Base-by-base conservation (phyloP, 306 rosid species). In the Phaseolus lunatus region DNA sequence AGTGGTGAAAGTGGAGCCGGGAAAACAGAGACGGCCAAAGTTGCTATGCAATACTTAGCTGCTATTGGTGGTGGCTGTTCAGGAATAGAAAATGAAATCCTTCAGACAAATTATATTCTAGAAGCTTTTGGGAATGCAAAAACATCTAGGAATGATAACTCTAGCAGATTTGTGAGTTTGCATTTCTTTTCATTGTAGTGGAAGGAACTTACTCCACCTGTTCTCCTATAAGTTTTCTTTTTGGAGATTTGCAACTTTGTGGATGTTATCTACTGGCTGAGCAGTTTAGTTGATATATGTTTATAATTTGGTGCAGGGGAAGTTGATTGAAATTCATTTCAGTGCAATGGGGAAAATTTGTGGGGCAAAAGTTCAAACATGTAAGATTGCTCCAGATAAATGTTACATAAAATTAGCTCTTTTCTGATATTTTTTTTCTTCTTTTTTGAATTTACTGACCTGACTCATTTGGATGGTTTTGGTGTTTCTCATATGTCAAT, bases 1-100 rank as follows among this genome's bases (percentile, higher is more conserved):
- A 96, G 99, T 73, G 99, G 99, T 18, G 99, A 96, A 88, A 96
- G 97, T 83, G 99, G 99, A 83, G 71, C 99, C 35, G 99, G 99
- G 81, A 96, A 96, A 81, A 96, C 98, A 12, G 96, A 91, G 85
- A 91, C 99, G 9, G 96, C 96, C 13, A 96, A 93, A 88, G 50
- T 84, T 88, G 94, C 97, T 23, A 87, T 96, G 91, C 89, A 88
- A 73, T 96, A 96, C 89, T 82, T 96, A 78, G 88, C 92, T 80
- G 89, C 89, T 75, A 83, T 91, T 79, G 89, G 97, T 65, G 91
- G 97, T 65, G 89, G 91, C 54, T 84, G 86, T 79, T 85, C 74
- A 59, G 93, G 93, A 76, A 83, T 87, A 52, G 98, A 85, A 77
- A 78, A 78, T 80, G 89, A 85, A 82, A 83, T 96, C 79, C 88